phyloP scores from a whole-genome alignment of 2,329 filamentous ascomycete species.

The Fusarium torulosum region DNA sequence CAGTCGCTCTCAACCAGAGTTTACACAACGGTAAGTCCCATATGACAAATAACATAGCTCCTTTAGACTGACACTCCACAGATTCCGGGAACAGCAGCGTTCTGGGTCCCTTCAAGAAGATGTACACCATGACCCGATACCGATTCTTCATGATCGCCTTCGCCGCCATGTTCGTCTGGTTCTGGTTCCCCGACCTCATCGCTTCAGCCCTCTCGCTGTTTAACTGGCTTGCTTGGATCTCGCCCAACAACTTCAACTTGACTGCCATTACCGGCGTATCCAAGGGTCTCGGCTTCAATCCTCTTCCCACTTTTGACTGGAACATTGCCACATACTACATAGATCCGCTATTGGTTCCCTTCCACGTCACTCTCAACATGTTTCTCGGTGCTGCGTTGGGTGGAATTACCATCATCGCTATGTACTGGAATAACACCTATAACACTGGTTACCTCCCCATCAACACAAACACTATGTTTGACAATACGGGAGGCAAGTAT shows the following conservation, averaged over 20 bases:
- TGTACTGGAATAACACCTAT: conserved; percentile 60
- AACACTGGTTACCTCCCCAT: conserved; percentile 62
- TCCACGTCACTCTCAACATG: conserved; percentile 56
- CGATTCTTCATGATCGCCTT: conserved; percentile 41
- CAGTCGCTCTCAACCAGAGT: conserved; percentile 41
- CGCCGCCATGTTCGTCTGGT: conserved; percentile 42
- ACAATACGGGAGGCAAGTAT: conserved; percentile 58
- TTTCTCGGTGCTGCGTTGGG: conserved; percentile 53
- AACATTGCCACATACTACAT: conserved; percentile 51
- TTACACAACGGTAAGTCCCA: conserved; percentile 31
- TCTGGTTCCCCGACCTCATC: conserved; percentile 45
- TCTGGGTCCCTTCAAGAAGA: conserved; percentile 31
- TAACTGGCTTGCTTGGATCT: conserved; percentile 69
- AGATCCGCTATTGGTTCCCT: conserved; percentile 51
- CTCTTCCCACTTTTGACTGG: conserved; percentile 64
- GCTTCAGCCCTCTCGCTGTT: conserved; percentile 53
- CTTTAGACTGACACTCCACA: neutral
- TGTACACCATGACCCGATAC: conserved; percentile 40
- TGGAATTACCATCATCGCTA: conserved; percentile 56
- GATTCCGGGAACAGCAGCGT: conserved; percentile 23
- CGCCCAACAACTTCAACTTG: conserved; percentile 57
- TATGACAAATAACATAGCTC: rapidly evolving
- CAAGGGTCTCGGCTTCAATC: conserved; percentile 61
- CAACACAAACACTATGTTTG: conserved; percentile 61
- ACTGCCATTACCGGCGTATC: conserved; percentile 59